These are phyloP conservation scores for Cucurbitaria berberidis DNA, from an alignment of 2,329 filamentous ascomycete genomes.

Conservation along the genomic window DNA sequence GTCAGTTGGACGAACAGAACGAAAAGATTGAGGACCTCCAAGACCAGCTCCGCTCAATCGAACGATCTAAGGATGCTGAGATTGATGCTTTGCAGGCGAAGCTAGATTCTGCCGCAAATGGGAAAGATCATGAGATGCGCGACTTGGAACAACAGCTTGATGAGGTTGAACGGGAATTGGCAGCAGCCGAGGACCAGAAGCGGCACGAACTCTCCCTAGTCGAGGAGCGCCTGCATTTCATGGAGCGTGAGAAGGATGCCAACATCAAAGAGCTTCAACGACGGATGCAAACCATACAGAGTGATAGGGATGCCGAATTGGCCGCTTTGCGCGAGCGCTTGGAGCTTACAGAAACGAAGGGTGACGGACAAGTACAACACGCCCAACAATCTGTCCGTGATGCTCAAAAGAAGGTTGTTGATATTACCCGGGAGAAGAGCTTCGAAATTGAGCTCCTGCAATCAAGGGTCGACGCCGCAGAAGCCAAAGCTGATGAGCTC, in stretches of 20 bases:
- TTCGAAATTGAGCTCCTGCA: conserved; percentile 47
- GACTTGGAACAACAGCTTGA: conserved; percentile 51
- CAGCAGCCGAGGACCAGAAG: conserved; percentile 34
- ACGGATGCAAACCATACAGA: conserved; percentile 37
- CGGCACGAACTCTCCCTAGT: conserved; percentile 36
- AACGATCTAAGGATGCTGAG: conserved; percentile 50
- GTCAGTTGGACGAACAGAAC: conserved; percentile 38
- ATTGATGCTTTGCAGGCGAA: conserved; percentile 51
- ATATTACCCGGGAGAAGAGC: conserved; percentile 47
- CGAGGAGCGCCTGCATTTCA: conserved; percentile 39
- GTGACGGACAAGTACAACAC: conserved; percentile 49
- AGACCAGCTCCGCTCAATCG: conserved; percentile 33
- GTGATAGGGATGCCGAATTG: conserved; percentile 49
- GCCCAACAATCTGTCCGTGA: conserved; percentile 50
- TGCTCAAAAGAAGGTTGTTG: conserved; percentile 46
- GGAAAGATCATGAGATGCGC: conserved; percentile 59
- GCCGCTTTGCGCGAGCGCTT: conserved; percentile 50
- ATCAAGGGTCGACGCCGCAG: conserved; percentile 43
- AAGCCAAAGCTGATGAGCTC: conserved; percentile 44
- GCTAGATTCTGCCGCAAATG: conserved; percentile 48
- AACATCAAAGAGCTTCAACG: conserved; percentile 46
- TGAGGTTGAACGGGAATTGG: conserved; percentile 39
- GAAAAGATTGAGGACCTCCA: conserved; percentile 45
- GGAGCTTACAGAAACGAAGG: conserved; percentile 48
- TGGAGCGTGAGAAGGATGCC: conserved; percentile 47